Base-by-base conservation (phyloP, 2,329 filamentous ascomycete genomes). In the Epichloe amarillans region DNA sequence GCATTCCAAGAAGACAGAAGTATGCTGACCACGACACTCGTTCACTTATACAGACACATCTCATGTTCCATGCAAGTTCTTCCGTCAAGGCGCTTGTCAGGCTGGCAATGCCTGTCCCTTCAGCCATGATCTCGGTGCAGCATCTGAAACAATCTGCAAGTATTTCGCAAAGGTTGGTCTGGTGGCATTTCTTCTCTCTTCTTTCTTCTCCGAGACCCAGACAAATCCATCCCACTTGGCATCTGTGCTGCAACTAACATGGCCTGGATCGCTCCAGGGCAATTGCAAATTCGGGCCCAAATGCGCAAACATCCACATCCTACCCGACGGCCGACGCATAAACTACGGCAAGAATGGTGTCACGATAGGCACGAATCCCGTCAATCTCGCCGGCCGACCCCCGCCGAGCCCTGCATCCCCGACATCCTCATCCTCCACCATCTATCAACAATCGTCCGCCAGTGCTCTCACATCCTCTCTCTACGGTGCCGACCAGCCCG, bases 31-130 rank as follows among this genome's bases (percentile, higher is more conserved):
- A 36, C n/a, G n/a, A 26, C 5, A 6, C 23, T 8, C 47, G 30
- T 26, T 23, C 43, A 26, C 42, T 23, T 15, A 33, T 47, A 53
- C 56, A 96, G 91, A 95, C 69, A 95, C 93, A 17, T 86, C 90
- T 55, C 93, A 97, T 72, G 93, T 98, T 43, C 93, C 93, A 39
- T 98, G 93, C 85, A 97, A 97, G 76, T 98, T 98, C 84, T 98
- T 93, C 70, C 84, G 89, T 50, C 88, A 95, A 72, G 90, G 91
- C 66, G 83, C 88, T 62, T 98, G 93, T 69, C 91, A 97, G 76
- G 93, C 93, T 52, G 93, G 93, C 60, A 87, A 86, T 66, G 88
- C 90, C 57, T 98, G 93, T 72, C 93, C 93, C 40, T 98, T 97
- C 70, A 88, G 89, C 61, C 93, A 98, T 71, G 91, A 94, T 56